Base-by-base conservation (phyloP, 768 basidiomycete genomes). In the Serendipita vermifera region DNA sequence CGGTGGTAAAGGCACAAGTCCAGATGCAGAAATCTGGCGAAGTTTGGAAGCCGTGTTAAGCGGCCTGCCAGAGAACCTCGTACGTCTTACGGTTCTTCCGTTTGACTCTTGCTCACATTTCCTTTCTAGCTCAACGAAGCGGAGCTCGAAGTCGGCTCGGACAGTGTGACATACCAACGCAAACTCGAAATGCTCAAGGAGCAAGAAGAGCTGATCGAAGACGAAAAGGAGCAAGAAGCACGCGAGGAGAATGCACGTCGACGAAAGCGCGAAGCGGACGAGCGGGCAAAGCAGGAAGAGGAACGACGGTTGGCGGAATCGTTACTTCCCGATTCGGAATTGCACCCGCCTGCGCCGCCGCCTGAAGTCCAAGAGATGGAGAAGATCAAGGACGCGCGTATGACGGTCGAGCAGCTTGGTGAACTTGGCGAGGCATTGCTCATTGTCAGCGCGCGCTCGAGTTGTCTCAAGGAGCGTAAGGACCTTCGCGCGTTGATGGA, bases 201-300 rank as follows among this genome's bases (percentile, higher is more conserved):
- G 64, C 96, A 99, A 69, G 89, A 99, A 67, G 96, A 99, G 68
- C 88, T 99, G 59, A 99, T 99, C 66, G 93, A 99, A 66, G 96
- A 99, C 68, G 96, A 99, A 70, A 82, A 92, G 61, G 96, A 97
- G 67, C 96, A 99, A 69, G 96, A 99, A 60, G 84, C 64, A 61
- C 86, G 92, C 71, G 89, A 90, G 67, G 87, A 91, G 67, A 82
- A 87, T 66, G 86, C 89, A n/a, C 83, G 90, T 38, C 84, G 87
- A 57, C 85, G 83, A 40, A 82, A 82, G 66, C 81, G 82, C 63
- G 89, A 87, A 68, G 79, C 82, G 22, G 84, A 81, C 60, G 87
- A 91, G 63, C 68, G 77, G 38, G 65, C 69, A 39, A 73, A 72
- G 64, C 63, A 65, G 32, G 75, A 78, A 58, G 72, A 77, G 63